Evolutionary conservation across 164 flowering plant genomes (phyloP), one percentile per base, ranked within the genome.

Genomic region (Pachysandra terminalis): DNA sequence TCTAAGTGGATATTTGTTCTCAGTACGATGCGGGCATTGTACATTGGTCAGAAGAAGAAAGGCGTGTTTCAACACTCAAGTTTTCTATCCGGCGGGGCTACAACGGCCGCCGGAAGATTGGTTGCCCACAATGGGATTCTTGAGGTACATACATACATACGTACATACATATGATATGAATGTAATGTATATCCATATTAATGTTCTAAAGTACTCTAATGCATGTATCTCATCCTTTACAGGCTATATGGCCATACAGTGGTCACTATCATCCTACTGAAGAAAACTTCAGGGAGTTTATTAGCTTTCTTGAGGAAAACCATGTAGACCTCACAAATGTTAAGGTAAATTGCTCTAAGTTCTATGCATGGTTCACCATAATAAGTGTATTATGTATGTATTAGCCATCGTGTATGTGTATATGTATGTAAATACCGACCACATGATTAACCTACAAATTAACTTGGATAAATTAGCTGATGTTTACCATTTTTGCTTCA

Each of bases 41-140:
- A 82, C 61, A 81, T 82, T 22, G 84, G 84, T 27, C 71, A 79
- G 72, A 84, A 84, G 71, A 75, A 67, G 64, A 82, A 80, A 70
- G 85, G 85, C 2, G 55, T 40, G 7, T 87, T 86, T 66, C 92
- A 87, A 73, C 90, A 87, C 70, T 87, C 92, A 7, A 87, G 92
- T 65, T 89, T 89, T 59, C 79, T 89, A 0, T 57, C 92, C 9
- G 95, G 95, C 0, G 95, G 79, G 1, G 95, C 92, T 55, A 87
- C 86, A 67, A 87, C 90, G 0, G 95, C 95, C 0, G 95, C 95
- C 22, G 95, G 95, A 35, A 73, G 95, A 82, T 70, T 89, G 49
- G 86, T 86, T n/a, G 87, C 87, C 23, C 83, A 79, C 35, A 64
- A 52, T 9, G 95, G 95, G 0, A 65, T 82, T 40, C 85, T 89